Conservation (phyloP, 1,284 basidiomycete genomes). For the Calocybe gambosa region DNA sequence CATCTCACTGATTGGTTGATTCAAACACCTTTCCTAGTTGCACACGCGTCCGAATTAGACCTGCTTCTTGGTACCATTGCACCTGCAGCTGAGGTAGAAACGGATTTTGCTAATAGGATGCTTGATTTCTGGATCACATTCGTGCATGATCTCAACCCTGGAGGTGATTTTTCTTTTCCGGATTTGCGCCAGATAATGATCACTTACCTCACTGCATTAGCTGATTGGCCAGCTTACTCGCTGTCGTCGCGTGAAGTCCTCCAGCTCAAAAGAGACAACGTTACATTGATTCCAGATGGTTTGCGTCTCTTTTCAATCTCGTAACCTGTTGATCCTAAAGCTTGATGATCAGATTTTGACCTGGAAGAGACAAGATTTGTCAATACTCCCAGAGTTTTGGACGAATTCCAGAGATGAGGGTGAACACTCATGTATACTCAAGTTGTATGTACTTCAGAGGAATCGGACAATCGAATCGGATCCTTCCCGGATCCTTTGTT, state of each 20-base stretch:
- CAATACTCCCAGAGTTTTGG: conserved; percentile 33
- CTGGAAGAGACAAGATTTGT: conserved; percentile 36
- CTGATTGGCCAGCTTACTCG: conserved; percentile 38
- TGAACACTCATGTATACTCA: too few relatives aligned
- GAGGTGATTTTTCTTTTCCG: conserved; percentile 28
- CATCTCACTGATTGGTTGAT: background rate
- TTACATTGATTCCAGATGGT: conserved; percentile 47
- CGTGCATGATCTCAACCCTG: conserved; percentile 45
- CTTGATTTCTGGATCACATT: conserved; percentile 51
- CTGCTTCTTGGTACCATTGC: conserved; percentile 44
- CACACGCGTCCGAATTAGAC: conserved; percentile 43
- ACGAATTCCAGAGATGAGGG: conserved; percentile 42
- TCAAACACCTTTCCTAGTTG: conserved; percentile 27
- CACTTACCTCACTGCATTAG: conserved; percentile 20
- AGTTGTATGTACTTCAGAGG: too few relatives aligned
- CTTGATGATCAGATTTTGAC: conserved; percentile 32
- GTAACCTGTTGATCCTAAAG: conserved; percentile 3
- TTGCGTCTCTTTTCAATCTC: conserved; percentile 13
- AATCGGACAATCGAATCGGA: too few relatives aligned
- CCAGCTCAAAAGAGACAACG: conserved; percentile 43
- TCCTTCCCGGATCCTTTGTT: too few relatives aligned
- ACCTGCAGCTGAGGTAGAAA: conserved; percentile 33
- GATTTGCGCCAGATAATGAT: background rate
- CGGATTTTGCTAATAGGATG: conserved; percentile 39
- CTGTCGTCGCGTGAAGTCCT: conserved; percentile 30